Base-by-base conservation (phyloP, 768 basidiomycete species). In the Boletellus ananas region DNA sequence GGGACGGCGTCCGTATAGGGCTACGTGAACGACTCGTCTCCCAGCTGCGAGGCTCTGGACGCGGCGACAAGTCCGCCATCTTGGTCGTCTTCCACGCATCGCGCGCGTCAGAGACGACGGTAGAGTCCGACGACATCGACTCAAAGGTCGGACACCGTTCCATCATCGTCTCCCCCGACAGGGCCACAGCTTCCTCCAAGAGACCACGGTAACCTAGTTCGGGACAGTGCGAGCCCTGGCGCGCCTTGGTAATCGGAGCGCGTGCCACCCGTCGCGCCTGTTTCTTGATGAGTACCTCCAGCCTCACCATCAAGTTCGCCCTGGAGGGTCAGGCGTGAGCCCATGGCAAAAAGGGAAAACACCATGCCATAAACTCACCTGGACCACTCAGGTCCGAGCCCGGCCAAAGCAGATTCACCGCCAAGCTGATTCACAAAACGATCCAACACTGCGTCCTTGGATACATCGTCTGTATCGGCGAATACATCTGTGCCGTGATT, bases 1-100 rank as follows among this genome's bases (percentile, higher is more conserved):
- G 73, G 3, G 68, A 75, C 4, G 86, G 87, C 0, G 87, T 87
- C 13, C 65, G 58, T 13, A 88, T 72, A 1, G 83, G 84, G 5
- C 72, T 77, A 3, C 84, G 77, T 14, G 66, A 63, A 21, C 33
- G 16, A 14, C 27, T 13, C 16, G 41, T 39, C 38, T 34, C 42
- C 57, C 52, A 59, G 47, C 78, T 49, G 70, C 69, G 10, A 9
- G 11, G 16, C 77, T 70, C 52, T 2, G 38, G 31, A 35, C 13
- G 17, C 80, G 80, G 7, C 70, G 80, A 8, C 70, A 71, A 0
- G 17, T 84, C 84, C 3, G 83, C 84, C 9, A 47, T 29, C 29
- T 11, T 13, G 14, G 34, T 34, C 21, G 14, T 27, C 39, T 43
- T 47, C 8, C 79, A 72, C 2, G 79, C 78, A 6, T 82, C 72